A percentile compares a stretch with the other conserved stretches of the same genome.
Evolutionary conservation across 768 basidiomycete genomes (phyloP).

Genomic region (Leccinum disarticulatum): DNA sequence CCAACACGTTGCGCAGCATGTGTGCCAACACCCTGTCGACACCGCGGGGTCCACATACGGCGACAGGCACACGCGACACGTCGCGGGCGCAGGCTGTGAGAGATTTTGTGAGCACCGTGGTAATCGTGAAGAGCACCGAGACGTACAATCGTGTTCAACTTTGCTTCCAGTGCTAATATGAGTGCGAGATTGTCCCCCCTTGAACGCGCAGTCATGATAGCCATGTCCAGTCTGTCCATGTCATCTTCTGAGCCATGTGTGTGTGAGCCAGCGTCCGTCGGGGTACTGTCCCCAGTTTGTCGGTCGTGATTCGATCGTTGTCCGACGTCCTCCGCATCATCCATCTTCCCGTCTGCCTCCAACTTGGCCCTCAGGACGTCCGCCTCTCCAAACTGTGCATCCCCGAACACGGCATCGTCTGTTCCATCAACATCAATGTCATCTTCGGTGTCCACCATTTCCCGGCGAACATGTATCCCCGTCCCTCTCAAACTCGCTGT

Average conservation of each 20-base stretch:
- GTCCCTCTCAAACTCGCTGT: constrained; percentile 47
- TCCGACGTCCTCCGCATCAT: not conserved
- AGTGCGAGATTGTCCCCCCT: constrained; percentile 49
- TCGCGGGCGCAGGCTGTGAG: constrained; percentile 20
- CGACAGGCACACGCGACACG: constrained; percentile 81
- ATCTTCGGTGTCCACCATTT: constrained; percentile 69
- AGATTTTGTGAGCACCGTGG: constrained; percentile 25
- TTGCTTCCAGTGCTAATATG: constrained; percentile 57
- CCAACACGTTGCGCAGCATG: constrained; percentile 82
- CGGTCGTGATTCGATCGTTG: constrained; percentile 25
- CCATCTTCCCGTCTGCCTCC: constrained; percentile 34
- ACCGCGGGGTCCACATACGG: constrained; percentile 75
- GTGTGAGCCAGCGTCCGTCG: not conserved
- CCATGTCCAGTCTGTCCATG: constrained; percentile 46
- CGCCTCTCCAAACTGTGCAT: constrained; percentile 72
- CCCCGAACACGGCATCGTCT: constrained; percentile 64
- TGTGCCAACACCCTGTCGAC: constrained; percentile 87
- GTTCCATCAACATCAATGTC: constrained; percentile 82
- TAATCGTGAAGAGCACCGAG: constrained; percentile 26
- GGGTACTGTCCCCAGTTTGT: constrained; percentile 36
- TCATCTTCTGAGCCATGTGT: constrained; percentile 30
- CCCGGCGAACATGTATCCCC: constrained; percentile 65
- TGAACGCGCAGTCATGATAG: constrained; percentile 49
- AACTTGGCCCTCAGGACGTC: constrained; percentile 51
- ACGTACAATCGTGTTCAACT: constrained; percentile 57